Percentiles rank a stretch among this genome's conserved stretches.
These are phyloP conservation scores for Acanthamoeba lenticulata DNA, from an alignment of 208 protist species.

Conservation along the genomic window DNA sequence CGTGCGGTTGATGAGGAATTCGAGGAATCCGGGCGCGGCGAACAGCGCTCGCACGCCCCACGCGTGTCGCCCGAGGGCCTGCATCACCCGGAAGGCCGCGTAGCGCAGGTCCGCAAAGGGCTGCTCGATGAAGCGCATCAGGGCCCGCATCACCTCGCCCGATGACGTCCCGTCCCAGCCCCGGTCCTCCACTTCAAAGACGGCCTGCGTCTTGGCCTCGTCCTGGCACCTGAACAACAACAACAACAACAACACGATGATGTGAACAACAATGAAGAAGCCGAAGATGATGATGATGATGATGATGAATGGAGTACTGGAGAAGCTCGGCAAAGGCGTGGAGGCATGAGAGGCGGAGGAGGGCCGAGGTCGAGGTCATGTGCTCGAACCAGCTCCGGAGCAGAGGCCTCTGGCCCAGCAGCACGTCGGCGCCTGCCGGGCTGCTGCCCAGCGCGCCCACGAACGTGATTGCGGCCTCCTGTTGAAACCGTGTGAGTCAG, in stretches of 20 bases:
- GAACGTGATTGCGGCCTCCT: slow-evolving; percentile 51
- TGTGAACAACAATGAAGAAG: not conserved
- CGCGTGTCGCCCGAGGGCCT: not conserved
- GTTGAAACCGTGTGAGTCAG: not conserved
- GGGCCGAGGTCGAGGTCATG: not conserved
- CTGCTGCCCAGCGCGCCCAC: slow-evolving; percentile 3
- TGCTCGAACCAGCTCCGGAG: slow-evolving; percentile 33
- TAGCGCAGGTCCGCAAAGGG: slow-evolving; percentile 58
- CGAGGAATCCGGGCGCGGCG: not conserved
- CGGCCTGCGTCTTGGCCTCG: not conserved
- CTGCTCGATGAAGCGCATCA: slow-evolving; percentile 63
- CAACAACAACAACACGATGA: not conserved
- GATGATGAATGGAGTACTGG: not conserved
- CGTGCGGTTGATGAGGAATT: slow-evolving; percentile 38
- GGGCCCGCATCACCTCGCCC: slow-evolving; percentile 43
- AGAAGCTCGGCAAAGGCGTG: slow-evolving; percentile 55
- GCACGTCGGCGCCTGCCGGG: not conserved
- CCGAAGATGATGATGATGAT: no score
- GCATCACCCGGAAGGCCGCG: not conserved
- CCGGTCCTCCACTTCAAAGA: slow-evolving; percentile 12
- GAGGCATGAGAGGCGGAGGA: not conserved
- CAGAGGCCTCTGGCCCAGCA: not conserved
- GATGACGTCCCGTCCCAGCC: slow-evolving; percentile 32
- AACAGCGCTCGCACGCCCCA: slow-evolving; percentile 11
- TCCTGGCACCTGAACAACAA: slow-evolving; percentile 3